phyloP scores from a whole-genome alignment of 1,284 basidiomycete genomes.

The Hymenochaete sp. region DNA sequence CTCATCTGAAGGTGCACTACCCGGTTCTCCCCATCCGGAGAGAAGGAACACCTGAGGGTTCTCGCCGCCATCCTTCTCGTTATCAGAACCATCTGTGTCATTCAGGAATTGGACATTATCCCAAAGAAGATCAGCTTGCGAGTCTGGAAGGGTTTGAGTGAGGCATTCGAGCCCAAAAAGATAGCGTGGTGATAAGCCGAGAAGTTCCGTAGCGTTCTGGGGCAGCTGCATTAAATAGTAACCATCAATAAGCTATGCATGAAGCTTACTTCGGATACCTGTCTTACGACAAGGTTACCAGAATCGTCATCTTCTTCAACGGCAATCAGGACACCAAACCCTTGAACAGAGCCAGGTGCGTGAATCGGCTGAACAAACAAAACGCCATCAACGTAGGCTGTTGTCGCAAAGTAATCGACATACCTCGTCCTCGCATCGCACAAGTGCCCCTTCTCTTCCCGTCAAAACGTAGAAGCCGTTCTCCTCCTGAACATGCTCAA shows the following conservation, averaged over 20 bases:
- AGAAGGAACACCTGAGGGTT: slow-evolving; percentile 67
- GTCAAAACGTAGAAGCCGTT: slow-evolving; percentile 70
- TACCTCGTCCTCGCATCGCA: slow-evolving; percentile 77
- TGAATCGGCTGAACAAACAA: slow-evolving; percentile 60
- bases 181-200: slow-evolving; percentile 71
- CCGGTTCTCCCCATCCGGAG: slow-evolving; percentile 63
- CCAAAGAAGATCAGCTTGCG: slow-evolving; percentile 66
- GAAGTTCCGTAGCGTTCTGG: slow-evolving; percentile 55
- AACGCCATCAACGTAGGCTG: not conserved
- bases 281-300: slow-evolving; percentile 57
- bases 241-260: not conserved
- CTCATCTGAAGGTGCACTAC: slow-evolving; percentile 32
- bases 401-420: slow-evolving; percentile 11
- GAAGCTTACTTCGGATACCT: slow-evolving; percentile 69
- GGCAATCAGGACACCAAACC: slow-evolving; percentile 77
- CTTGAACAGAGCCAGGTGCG: slow-evolving; percentile 79
- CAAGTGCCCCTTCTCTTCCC: slow-evolving; percentile 63
- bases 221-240: slow-evolving; percentile 11
- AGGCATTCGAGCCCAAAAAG: slow-evolving; percentile 76
- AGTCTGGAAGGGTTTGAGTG: slow-evolving; percentile 60
- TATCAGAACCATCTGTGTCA: slow-evolving; percentile 32
- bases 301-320: slow-evolving; percentile 59
- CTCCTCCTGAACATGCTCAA: slow-evolving; percentile 59
- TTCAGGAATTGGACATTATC: slow-evolving; percentile 70
- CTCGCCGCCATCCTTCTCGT: slow-evolving; percentile 39